phyloP scores from a whole-genome alignment of 1,284 basidiomycete species.

The Ustilago nuda region DNA sequence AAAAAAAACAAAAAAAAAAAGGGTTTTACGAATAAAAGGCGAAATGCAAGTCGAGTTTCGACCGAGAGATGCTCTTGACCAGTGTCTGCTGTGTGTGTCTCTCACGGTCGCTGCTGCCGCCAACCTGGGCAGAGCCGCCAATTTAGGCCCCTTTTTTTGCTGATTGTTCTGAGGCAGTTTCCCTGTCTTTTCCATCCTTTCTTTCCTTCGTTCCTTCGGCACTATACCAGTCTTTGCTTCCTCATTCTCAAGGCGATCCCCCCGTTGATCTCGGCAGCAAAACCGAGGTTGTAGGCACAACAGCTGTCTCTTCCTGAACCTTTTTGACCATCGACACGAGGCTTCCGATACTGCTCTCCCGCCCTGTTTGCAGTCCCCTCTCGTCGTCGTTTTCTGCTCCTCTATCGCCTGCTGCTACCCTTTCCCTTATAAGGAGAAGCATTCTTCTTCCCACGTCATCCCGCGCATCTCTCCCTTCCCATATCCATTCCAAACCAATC shows the following conservation, averaged over 20 bases:
- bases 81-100: not conserved
- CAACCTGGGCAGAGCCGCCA: conserved; percentile 1
- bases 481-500: conserved; percentile 19
- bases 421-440: conserved; percentile 18
- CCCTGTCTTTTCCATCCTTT: not conserved
- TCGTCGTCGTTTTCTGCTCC: not conserved
- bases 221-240: not conserved
- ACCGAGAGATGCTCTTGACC: conserved; percentile 17
- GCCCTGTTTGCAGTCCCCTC: not conserved
- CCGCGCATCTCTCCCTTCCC: not conserved
- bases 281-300: not conserved
- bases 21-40: not conserved
- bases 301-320: conserved; percentile 4
- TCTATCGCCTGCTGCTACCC: conserved; percentile 23
- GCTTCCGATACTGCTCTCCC: conserved; percentile 6
- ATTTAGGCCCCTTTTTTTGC: conserved; percentile 19
- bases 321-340: not conserved
- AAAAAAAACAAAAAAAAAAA: not conserved
- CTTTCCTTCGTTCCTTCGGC: not conserved
- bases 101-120: not conserved
- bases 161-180: not conserved
- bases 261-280: not conserved
- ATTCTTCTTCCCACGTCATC: conserved; percentile 4
- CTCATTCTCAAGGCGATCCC: conserved; percentile 9
- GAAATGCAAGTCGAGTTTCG: conserved; percentile 9